Percentiles rank a stretch among this genome's conserved stretches.
phyloP scores from a whole-genome alignment of 2,329 filamentous ascomycete species.

The Cylindrodendrum hubeiense region DNA sequence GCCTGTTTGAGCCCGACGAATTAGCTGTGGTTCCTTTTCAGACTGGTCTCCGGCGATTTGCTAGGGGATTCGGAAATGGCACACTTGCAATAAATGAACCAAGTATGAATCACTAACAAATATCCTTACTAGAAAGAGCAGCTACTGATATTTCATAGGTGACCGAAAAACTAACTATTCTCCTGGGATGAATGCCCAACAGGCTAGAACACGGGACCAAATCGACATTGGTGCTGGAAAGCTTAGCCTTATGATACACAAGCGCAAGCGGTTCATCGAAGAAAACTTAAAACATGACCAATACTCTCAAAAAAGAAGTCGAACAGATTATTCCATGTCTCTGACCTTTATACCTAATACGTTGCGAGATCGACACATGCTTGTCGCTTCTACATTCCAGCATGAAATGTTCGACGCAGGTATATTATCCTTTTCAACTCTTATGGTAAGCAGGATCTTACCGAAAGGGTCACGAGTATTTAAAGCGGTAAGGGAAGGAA shows the following conservation, averaged over 20 bases:
- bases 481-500: neutral
- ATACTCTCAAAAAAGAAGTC: neutral
- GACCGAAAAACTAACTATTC: neutral
- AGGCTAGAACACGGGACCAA: neutral
- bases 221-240: neutral
- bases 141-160: neutral
- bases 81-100: neutral
- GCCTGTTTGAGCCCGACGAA: neutral
- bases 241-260: neutral
- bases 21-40: neutral
- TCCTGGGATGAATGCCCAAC: neutral
- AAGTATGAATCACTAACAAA: neutral
- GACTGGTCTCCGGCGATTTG: slow-evolving; percentile 1
- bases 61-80: neutral
- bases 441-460: slow-evolving; percentile 12
- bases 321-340: slow-evolving; percentile 12
- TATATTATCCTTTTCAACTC: slow-evolving; percentile 7
- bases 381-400: slow-evolving; percentile 8
- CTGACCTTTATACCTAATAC: slow-evolving; percentile 1
- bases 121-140: neutral
- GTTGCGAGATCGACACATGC: slow-evolving; percentile 7
- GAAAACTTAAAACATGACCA: neutral
- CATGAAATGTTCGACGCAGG: neutral
- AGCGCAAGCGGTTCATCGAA: neutral
- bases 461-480: slow-evolving; percentile 11